These are phyloP conservation scores for Yarrowia sp. DNA, from an alignment of 805 yeast genomes.

Conservation along the genomic window DNA sequence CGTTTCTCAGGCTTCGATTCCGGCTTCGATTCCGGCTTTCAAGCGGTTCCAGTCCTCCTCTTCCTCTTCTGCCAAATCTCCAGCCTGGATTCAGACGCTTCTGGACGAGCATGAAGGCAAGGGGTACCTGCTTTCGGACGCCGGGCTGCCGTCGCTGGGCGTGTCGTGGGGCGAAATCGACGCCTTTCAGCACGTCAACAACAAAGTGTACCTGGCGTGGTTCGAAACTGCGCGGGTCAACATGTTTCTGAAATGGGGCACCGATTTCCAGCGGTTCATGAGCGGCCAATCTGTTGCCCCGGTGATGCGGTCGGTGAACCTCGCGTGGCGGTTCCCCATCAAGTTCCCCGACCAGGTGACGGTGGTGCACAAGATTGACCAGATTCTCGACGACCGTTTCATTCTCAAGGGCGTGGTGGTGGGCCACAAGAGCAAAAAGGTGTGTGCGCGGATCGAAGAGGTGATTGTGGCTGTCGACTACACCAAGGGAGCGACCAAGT, in stretches of 20 bases:
- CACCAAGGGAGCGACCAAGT: constrained; percentile 41
- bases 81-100: constrained; percentile 12
- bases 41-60: too few species aligned
- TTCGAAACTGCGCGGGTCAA: constrained; percentile 42
- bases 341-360: constrained; percentile 44
- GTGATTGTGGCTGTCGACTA: constrained; percentile 45
- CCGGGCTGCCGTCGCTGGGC: constrained; percentile 39
- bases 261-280: constrained; percentile 40
- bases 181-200: constrained; percentile 45
- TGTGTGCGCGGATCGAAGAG: constrained; percentile 45
- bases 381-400: constrained; percentile 43
- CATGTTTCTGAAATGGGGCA: constrained; percentile 41
- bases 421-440: constrained; percentile 43
- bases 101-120: constrained; percentile 31
- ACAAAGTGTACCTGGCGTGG: constrained; percentile 45
- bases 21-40: too few species aligned
- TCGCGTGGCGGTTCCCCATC: constrained; percentile 45
- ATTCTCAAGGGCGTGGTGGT: constrained; percentile 43
- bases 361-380: constrained; percentile 42
- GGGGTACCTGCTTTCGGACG: constrained; percentile 22
- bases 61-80: neutral
- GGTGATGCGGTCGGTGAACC: constrained; percentile 43
- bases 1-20: neutral
- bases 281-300: constrained; percentile 43
- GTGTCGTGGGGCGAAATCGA: constrained; percentile 45